These are phyloP conservation scores for Cryomyces antarcticus DNA, from an alignment of 495 filamentous ascomycete genomes.

Conservation along the genomic window DNA sequence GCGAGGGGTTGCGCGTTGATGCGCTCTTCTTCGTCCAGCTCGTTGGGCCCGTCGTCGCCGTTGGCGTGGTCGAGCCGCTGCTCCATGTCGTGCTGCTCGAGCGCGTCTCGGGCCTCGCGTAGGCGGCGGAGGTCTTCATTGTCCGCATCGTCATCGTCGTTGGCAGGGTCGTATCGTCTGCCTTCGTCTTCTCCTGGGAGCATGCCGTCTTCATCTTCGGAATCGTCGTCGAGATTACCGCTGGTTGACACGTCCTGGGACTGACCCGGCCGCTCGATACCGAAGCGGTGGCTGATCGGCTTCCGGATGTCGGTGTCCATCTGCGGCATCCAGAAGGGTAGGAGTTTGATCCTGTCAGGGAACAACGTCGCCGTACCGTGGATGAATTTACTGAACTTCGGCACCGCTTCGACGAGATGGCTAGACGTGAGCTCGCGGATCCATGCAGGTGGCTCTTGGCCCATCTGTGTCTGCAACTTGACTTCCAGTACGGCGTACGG, in stretches of 20 bases:
- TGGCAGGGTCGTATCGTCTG: no score
- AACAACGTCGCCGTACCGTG: slow-evolving; percentile 80
- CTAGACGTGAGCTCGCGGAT: slow-evolving; percentile 77
- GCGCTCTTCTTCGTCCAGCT: slow-evolving; percentile 58
- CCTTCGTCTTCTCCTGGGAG: not conserved
- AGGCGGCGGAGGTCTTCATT: slow-evolving; percentile 20
- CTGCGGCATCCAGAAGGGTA: slow-evolving; percentile 95
- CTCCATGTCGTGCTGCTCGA: slow-evolving; percentile 26
- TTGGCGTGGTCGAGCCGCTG: slow-evolving; percentile 25
- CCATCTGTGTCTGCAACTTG: slow-evolving; percentile 89
- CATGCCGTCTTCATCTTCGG: slow-evolving; percentile 22
- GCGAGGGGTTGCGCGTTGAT: slow-evolving; percentile 35
- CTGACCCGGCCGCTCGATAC: slow-evolving; percentile 60
- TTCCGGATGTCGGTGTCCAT: slow-evolving; percentile 98
- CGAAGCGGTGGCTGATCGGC: slow-evolving; percentile 63
- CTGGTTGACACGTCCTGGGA: slow-evolving; percentile 57
- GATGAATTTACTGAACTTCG: slow-evolving; percentile 99
- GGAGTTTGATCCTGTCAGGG: slow-evolving; percentile 66
- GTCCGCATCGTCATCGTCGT: slow-evolving; percentile 33
- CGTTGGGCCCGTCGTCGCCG: slow-evolving; percentile 24
- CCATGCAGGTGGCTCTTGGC: slow-evolving; percentile 95
- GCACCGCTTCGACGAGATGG: slow-evolving; percentile 91
- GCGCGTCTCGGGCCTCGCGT: slow-evolving; percentile 24
- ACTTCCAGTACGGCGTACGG: slow-evolving; percentile 95
- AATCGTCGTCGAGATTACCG: slow-evolving; percentile 31